Conservation (phyloP, 306 rosid species). For the Elaeagnus macrophylla region DNA sequence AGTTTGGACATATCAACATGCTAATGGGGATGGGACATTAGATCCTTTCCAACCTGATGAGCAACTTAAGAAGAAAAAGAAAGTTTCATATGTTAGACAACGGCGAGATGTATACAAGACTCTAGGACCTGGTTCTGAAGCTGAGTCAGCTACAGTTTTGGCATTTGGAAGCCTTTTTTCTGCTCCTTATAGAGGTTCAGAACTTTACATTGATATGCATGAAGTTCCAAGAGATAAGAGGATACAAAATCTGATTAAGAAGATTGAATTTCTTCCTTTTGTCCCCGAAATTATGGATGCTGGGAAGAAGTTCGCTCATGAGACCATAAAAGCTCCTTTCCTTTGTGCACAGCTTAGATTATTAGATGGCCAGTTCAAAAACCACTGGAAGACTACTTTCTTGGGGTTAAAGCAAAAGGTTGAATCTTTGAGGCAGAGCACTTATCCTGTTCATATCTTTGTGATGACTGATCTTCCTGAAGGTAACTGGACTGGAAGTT, state of each 20-base stretch:
- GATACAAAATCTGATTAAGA: constrained; percentile 43
- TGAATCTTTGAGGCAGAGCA: constrained; percentile 39
- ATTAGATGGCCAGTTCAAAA: constrained; percentile 89
- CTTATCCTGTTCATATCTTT: constrained; percentile 48
- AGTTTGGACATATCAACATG: constrained; percentile 69
- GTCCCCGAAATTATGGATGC: constrained; percentile 52
- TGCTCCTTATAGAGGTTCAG: constrained; percentile 63
- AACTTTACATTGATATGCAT: constrained; percentile 51
- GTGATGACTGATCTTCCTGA: constrained; percentile 89
- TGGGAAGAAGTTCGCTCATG: constrained; percentile 43
- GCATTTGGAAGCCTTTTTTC: constrained; percentile 94
- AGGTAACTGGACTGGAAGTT: constrained; percentile 63
- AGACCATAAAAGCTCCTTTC: constrained; percentile 50
- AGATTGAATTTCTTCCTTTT: constrained; percentile 53
- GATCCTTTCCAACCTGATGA: constrained; percentile 83
- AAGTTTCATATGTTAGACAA: constrained; percentile 48
- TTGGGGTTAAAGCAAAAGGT: constrained; percentile 41
- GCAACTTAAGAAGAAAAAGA: constrained; percentile 66
- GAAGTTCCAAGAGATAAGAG: constrained; percentile 46
- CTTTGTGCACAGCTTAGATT: constrained; percentile 84
- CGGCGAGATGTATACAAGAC: constrained; percentile 49
- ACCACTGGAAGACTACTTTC: constrained; percentile 71
- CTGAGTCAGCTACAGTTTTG: constrained; percentile 53
- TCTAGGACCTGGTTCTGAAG: constrained; percentile 68
- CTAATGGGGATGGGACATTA: constrained; percentile 43